Conservation (phyloP, 2,329 filamentous ascomycete species). For the Verticillium alfalfae region DNA sequence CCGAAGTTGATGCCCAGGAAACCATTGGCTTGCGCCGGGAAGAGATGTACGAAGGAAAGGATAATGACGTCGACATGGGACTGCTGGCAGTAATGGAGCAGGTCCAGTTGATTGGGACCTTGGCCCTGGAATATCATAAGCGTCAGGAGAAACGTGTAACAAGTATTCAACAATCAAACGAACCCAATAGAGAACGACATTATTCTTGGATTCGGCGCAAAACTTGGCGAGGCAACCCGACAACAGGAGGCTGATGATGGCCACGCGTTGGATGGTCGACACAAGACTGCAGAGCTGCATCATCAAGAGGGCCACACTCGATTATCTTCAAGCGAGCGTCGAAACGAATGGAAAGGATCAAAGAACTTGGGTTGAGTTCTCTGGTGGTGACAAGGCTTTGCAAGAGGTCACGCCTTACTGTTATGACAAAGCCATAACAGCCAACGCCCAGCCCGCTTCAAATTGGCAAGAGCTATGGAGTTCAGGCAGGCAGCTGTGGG, state of each 20-base stretch:
- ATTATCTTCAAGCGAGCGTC: too few species aligned
- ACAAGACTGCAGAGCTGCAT: not conserved
- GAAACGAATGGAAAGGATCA: not conserved
- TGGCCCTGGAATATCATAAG: slow-evolving; percentile 24
- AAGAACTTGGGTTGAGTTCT: too few species aligned
- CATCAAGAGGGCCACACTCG: not conserved
- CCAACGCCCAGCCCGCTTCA: not conserved
- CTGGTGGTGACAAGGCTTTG: too few species aligned
- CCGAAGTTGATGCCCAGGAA: slow-evolving; percentile 33
- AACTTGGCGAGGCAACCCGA: slow-evolving; percentile 12
- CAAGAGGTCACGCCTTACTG: too few species aligned
- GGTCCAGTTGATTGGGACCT: slow-evolving; percentile 27
- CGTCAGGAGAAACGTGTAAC: not conserved
- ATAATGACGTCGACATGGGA: slow-evolving; percentile 34
- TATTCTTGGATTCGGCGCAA: slow-evolving; percentile 24
- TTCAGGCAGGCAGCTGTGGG: not conserved
- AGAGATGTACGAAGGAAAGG: slow-evolving; percentile 33
- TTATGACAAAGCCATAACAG: not conserved
- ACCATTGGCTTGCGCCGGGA: slow-evolving; percentile 35
- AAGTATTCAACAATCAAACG: not conserved
- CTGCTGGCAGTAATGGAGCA: slow-evolving; percentile 31
- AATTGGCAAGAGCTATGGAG: not conserved
- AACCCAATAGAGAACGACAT: slow-evolving; percentile 38
- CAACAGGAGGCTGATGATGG: slow-evolving; percentile 1
- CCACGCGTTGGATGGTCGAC: not conserved